phyloP scores from a whole-genome alignment of 257 asterid genomes.

The Nicotiana attenuata region DNA sequence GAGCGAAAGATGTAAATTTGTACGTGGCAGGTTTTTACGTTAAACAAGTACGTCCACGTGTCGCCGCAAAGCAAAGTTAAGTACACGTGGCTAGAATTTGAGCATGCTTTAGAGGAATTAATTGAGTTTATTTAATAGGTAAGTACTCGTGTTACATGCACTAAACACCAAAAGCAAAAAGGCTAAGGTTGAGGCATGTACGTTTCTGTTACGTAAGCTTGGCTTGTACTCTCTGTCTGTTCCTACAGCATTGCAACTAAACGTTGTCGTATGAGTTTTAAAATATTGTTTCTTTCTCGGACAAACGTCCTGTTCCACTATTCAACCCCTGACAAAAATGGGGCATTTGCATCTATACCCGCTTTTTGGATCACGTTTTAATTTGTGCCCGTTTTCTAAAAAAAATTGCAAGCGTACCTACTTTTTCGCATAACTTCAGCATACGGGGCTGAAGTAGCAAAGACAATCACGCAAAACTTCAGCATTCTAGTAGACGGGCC shows the following conservation, averaged over 20 bases:
- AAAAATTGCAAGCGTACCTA: too few relatives aligned
- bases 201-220: neutral
- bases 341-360: too few relatives aligned
- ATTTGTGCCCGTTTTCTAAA: too few relatives aligned
- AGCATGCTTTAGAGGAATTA: neutral
- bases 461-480: too few relatives aligned
- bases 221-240: neutral
- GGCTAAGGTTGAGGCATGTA: neutral
- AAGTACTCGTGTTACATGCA: neutral
- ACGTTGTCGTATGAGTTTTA: too few relatives aligned
- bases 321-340: too few relatives aligned
- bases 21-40: neutral
- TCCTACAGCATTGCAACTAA: too few relatives aligned
- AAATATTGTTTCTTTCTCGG: neutral
- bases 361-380: too few relatives aligned
- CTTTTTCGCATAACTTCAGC: too few relatives aligned
- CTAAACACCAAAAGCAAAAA: neutral
- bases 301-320: neutral
- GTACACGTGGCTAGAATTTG: neutral
- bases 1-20: neutral
- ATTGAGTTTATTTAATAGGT: too few relatives aligned
- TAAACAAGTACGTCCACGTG: neutral
- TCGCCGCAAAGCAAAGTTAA: neutral
- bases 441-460: too few relatives aligned
- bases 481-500: too few relatives aligned